A percentile compares a stretch with the other conserved stretches of the same genome.
Evolutionary conservation across 202 grass and related monocot species (phyloP).

Genomic region (Cymbopogon flexuosus): DNA sequence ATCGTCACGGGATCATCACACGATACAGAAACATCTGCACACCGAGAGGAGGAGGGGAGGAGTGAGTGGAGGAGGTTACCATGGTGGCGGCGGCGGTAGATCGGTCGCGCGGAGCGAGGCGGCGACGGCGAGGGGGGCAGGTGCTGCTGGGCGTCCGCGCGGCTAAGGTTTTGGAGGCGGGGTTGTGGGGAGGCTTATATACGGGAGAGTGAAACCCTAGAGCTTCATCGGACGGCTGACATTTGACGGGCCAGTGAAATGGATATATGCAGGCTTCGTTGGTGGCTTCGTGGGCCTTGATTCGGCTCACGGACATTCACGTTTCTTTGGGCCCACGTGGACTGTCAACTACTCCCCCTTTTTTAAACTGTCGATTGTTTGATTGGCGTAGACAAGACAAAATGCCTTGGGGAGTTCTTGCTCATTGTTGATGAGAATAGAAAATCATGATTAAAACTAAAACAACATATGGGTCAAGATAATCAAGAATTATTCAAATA

Average conservation of each 20-base stretch:
- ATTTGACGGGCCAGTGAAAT: background rate
- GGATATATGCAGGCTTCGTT: background rate
- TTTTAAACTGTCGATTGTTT: background rate
- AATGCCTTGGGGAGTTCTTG: no score
- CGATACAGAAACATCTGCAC: background rate
- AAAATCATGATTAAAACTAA: no score
- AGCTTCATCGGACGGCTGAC: constrained; percentile 37
- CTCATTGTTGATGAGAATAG: no score
- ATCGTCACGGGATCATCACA: background rate
- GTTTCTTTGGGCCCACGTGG: background rate
- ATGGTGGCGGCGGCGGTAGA: constrained; percentile 26
- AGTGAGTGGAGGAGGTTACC: background rate
- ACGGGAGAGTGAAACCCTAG: constrained; percentile 34
- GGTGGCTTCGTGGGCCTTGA: background rate
- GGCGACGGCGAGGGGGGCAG: background rate
- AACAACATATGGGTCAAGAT: no score
- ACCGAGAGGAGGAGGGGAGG: no score
- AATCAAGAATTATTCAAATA: no score
- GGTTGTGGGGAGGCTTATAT: constrained; percentile 5
- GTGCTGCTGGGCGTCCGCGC: background rate
- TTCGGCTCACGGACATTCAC: background rate
- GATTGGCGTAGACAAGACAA: no score
- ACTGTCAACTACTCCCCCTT: background rate
- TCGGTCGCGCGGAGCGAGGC: background rate
- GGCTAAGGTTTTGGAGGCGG: constrained; percentile 16